Base-by-base conservation (phyloP, 2,329 filamentous ascomycete species). In the Westerdykella sp. region DNA sequence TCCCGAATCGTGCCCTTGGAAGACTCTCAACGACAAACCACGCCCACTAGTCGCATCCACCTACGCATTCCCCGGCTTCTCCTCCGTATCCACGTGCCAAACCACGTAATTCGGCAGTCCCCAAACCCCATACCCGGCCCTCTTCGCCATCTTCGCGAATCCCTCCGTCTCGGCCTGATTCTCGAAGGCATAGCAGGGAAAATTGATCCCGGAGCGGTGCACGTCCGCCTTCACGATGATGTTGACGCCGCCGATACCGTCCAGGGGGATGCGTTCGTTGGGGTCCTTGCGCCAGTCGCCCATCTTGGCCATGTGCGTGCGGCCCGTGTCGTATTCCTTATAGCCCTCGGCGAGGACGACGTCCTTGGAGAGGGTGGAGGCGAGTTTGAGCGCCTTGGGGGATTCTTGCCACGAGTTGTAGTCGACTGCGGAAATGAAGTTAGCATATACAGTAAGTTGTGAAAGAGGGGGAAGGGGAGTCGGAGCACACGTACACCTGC, bases 321-420 rank as follows among this genome's bases (percentile, higher is more conserved):
- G 85, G 18, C 88, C 87, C 3, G 93, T 98, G 50, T 91, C 81
- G 65, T 86, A 96, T 66, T 98, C 82, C 66, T 88, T 88, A 73
- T 98, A 98, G 37, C 91, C 85, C 77, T 98, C 93, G 18, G 87
- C 93, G 23, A 98, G 76, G 45, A 98, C 77, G 16, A 86, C 75
- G 57, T 96, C 82, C 63, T 88, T 90, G 53, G 85, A 78, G 15
- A 97, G 75, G 41, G 73, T 80, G 5, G 77, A 72, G n/a, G 84
- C 76, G 42, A 97, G 77, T 59, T 83, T 85, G 46, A 84, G 79
- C 38, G 79, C 89, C 68, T 91, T 85, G 40, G 90, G 84, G 9
- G 91, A 91, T 71, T 98, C 93, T 56, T 95, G 80, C 93, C 93
- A 98, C 1, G 93, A 97, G 70, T 98, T 98, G 74, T 98, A 98